Evolutionary conservation across 2,329 filamentous ascomycete genomes (phyloP).

Genomic region (Hypoxylon sp.): DNA sequence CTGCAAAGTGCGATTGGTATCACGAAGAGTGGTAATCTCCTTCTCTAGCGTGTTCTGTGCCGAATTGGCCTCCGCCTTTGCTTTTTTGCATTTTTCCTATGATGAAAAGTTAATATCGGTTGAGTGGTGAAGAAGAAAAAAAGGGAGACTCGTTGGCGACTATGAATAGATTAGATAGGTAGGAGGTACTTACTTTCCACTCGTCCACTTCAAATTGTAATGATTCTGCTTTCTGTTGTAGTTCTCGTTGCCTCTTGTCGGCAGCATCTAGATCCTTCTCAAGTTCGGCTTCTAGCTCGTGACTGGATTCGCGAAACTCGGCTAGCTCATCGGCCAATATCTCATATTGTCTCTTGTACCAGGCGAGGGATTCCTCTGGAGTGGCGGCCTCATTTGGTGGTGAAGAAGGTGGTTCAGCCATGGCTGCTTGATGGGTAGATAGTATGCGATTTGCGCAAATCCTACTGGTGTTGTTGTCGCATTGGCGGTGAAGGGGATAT

Average conservation of each 20-base stretch:
- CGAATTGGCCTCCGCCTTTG: constrained; percentile 84
- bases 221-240: constrained; percentile 87
- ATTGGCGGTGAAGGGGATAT: constrained; percentile 31
- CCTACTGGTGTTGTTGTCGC: constrained; percentile 33
- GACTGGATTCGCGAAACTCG: constrained; percentile 93
- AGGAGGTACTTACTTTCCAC: constrained; percentile 80
- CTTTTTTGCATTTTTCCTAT: constrained; percentile 94
- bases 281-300: constrained; percentile 91
- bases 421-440: constrained; percentile 43
- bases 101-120: constrained; percentile 33
- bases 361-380: constrained; percentile 80
- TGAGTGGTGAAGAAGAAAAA: not conserved
- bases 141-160: no score
- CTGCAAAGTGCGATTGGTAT: constrained; percentile 81
- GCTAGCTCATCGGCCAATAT: constrained; percentile 88
- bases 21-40: constrained; percentile 91
- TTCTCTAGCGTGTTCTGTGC: constrained; percentile 91
- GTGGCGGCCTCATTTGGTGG: constrained; percentile 64
- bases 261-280: constrained; percentile 96
- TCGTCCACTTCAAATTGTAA: constrained; percentile 92
- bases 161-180: not conserved
- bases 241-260: constrained; percentile 86
- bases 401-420: constrained; percentile 70
- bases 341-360: constrained; percentile 97
- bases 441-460: constrained; percentile 32